These are phyloP conservation scores for Cardamine resedifolia DNA, from an alignment of 345 rosid genomes.

Conservation along the genomic window DNA sequence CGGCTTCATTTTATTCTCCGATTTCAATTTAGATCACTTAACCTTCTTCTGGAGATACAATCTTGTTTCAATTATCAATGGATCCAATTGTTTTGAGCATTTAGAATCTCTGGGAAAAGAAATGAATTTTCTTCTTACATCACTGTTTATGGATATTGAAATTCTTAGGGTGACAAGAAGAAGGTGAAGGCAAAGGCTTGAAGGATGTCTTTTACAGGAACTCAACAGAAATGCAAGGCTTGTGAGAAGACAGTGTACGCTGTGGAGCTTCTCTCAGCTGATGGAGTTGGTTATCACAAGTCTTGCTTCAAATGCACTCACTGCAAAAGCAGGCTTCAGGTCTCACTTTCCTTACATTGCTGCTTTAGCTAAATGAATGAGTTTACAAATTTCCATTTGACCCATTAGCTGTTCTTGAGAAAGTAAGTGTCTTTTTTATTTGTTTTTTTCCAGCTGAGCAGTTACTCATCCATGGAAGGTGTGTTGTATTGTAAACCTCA, in stretches of 20 bases:
- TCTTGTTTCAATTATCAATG: neutral
- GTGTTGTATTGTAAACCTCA: conserved; percentile 83
- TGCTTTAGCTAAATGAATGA: neutral
- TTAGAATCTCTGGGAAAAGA: neutral
- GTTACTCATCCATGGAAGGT: conserved; percentile 70
- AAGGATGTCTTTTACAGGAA: conserved; percentile 58
- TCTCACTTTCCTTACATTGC: conserved; percentile 8
- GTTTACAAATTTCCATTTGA: neutral
- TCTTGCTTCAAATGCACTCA: conserved; percentile 89
- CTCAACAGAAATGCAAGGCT: conserved; percentile 74
- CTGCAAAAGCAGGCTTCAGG: conserved; percentile 80
- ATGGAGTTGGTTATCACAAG: conserved; percentile 78
- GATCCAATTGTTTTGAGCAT: conserved; percentile 2
- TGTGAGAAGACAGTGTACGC: conserved; percentile 78
- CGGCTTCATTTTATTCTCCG: neutral
- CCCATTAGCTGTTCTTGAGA: neutral
- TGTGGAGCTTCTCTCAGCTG: conserved; percentile 68
- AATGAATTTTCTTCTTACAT: neutral
- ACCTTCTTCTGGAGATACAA: neutral
- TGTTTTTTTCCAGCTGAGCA: conserved; percentile 52
- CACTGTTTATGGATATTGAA: neutral
- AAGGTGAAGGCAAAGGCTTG: conserved; percentile 8
- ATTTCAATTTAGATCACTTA: neutral
- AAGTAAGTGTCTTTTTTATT: conserved; percentile 10
- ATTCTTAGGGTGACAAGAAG: neutral